Evolutionary conservation across 257 asterid species (phyloP), one percentile per base, ranked within the genome.

Genomic region (Cruciata laevipes): DNA sequence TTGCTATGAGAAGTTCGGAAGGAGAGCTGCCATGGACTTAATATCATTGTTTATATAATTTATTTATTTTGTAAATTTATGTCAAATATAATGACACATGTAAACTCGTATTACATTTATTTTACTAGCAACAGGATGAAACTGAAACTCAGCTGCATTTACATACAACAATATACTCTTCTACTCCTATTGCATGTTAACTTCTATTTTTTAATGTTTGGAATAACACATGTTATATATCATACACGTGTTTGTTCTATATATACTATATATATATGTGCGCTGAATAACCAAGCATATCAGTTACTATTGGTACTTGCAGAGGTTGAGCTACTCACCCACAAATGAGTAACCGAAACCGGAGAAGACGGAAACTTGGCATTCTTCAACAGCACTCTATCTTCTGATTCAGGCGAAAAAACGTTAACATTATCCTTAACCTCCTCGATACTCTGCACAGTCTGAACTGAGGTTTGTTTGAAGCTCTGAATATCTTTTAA

Each of bases 401-500:
- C 71, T 20, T 78, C 85, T 56, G 80, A 47, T 61, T 80, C 80
- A 27, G 77, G 74, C 23, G 82, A 77, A 56, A 31, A 65, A 56
- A 73, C 70, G 40, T 11, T 32, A 20, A 33, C 1, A 13, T 63
- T 47, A 3, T 75, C 76, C 66, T 61, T 57, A 12, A 11, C 49
- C 53, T 58, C 75, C n/a, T 20, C 67, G 10, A 14, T 55, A 38
- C 59, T 47, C 6, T 47, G 20, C 51, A 42, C 0, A 42, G 3
- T 35, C 57, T 69, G 85, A 23, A 20, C 47, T 27, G 47, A 37
- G 47, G 71, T 30, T 1, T 71, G 78, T 0, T 61, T 73, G 0
- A 76, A 81, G 13, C 52, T 73, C 66, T 83, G 77, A 13, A 90
- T 82, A 21, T 79, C 81, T 32, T 65, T 71, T 38, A 89, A 61